Evolutionary conservation across 495 filamentous ascomycete species (phyloP), one percentile per base, ranked within the genome.

Genomic region (Aspergillus nanangensis): DNA sequence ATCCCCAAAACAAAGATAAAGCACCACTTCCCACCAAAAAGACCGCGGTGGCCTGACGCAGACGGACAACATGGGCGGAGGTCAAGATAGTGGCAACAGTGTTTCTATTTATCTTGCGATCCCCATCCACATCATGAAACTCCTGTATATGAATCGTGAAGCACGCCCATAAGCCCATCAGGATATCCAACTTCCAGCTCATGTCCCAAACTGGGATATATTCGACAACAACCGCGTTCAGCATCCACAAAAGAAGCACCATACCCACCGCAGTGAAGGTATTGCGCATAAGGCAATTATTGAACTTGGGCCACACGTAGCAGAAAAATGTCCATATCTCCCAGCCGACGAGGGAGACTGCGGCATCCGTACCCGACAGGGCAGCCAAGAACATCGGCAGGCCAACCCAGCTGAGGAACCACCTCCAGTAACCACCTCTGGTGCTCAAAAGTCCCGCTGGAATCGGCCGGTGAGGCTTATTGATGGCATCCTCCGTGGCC

Each of bases 401-500:
- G 19, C 43, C 9, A 7, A 11, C 17, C 38, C 41, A 50, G 24
- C 48, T 49, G 27, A 58, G 45, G 25, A 41, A 21, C 35, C 52
- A 50, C 4, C 52, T 43, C 10, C 17, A n/a, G 33, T 40, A 42
- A 24, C 51, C 55, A 5, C 36, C 51, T 1, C 20, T 31, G 2
- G 41, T 40, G 21, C 25, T 48, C 7, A 58, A 37, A 10, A 27
- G 43, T 0, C 55, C 55, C 2, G 55, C 33, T 23, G 51, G 44
- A 24, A 58, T 54, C 2, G 55, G 55, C 25, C 55, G 38, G n/a
- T 43, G 24, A 0, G 55, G 55, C 21, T 58, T 58, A 41, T 58
- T 58, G 55, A 54, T 31, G 14, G 33, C 25, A 19, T 58, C 55
- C 31, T 58, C 55, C 5, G 44, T 37, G n/a, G 51, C 34, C n/a